phyloP scores from a whole-genome alignment of 768 basidiomycete genomes.

The Rhodotorula sphaerocarpa region DNA sequence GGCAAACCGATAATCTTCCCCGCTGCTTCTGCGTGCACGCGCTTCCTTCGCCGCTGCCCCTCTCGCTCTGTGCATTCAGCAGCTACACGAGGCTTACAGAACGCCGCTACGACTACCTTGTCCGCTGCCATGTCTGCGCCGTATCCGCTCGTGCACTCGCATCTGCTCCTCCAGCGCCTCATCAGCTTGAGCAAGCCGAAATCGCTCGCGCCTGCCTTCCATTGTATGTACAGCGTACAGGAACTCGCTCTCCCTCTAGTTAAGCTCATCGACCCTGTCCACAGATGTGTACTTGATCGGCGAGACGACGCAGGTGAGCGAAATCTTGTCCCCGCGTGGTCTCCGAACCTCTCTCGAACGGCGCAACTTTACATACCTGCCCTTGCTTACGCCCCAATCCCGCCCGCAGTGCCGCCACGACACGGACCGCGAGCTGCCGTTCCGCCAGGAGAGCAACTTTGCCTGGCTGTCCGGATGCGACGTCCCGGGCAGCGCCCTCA shows the following conservation, averaged over 20 bases:
- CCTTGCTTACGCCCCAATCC: neutral
- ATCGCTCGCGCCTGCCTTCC: conserved; percentile 13
- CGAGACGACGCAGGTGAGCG: neutral
- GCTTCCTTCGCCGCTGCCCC: no score
- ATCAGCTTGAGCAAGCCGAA: conserved; percentile 13
- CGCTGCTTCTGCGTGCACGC: no score
- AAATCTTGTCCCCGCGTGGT: no score
- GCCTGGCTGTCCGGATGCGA: conserved; percentile 74
- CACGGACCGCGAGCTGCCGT: conserved; percentile 31
- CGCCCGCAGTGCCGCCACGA: conserved; percentile 8
- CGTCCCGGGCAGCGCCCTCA: conserved; percentile 61
- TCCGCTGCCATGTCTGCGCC: neutral
- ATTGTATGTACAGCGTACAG: conserved; percentile 10
- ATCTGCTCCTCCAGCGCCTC: conserved; percentile 18
- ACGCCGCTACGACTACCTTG: no score
- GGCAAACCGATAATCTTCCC: no score
- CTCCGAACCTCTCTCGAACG: no score
- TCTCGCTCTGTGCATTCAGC: no score
- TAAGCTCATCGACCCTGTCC: no score
- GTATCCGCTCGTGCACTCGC: conserved; percentile 27
- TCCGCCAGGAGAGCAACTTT: conserved; percentile 54
- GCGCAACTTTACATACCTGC: no score
- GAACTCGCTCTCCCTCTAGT: no score
- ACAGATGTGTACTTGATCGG: neutral
- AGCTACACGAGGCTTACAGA: no score